Conservation (phyloP, 305 asterid species). For the Fraxinus xanthoxyloides region DNA sequence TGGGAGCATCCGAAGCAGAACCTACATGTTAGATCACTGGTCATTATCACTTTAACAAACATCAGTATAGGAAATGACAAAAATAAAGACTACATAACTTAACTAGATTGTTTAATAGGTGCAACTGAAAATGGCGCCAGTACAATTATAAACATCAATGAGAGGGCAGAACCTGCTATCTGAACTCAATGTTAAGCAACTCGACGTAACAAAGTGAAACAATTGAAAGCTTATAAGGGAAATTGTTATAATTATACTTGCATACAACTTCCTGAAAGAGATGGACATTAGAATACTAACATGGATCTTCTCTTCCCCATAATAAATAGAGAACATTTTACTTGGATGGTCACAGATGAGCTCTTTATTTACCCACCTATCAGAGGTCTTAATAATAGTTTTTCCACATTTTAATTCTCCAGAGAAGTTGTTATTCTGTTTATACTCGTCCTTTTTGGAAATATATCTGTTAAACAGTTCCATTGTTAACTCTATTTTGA, state of each 20-base stretch:
- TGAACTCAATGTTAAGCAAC: background rate
- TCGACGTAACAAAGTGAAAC: background rate
- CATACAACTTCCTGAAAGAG: background rate
- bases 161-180: background rate
- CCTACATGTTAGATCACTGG: conserved; percentile 45
- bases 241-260: background rate
- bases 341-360: background rate
- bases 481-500: background rate
- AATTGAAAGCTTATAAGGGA: background rate
- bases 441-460: background rate
- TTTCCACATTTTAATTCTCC: background rate
- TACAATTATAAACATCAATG: background rate
- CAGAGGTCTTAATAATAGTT: background rate
- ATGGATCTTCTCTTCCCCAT: background rate
- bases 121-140: background rate
- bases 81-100: background rate
- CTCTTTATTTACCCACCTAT: background rate
- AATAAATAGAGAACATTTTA: background rate
- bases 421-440: background rate
- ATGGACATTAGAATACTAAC: background rate
- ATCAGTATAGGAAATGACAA: background rate
- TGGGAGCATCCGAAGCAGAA: conserved; percentile 93
- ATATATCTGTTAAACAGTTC: background rate
- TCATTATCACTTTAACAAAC: conserved; percentile 21
- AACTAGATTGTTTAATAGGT: background rate